Base-by-base conservation (phyloP, 2,329 filamentous ascomycete species). In the Seiridium unicorne region DNA sequence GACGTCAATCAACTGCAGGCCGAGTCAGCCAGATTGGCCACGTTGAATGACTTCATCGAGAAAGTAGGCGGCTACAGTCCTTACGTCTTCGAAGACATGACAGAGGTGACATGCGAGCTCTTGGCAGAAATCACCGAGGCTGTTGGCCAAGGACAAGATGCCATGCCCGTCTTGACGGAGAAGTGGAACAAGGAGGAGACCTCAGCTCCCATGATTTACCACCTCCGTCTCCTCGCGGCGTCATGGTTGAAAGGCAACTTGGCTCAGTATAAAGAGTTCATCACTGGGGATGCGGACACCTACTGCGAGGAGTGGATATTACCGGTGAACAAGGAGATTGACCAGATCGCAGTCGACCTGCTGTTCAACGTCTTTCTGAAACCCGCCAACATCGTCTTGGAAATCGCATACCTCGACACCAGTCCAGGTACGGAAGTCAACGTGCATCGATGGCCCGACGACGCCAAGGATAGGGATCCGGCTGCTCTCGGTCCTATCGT, bases 351-450 rank as follows among this genome's bases (percentile, higher is more conserved):
- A 48, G 82, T 98, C 63, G 86, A 86, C 61, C 86, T 92, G 2
- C 80, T 98, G 55, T 85, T 89, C 63, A 88, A 94, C 64, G 84
- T 92, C 34, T 82, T 98, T 3, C 85, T 98, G 63, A 89, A 91
- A 70, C 91, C 90, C 6, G 88, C 89, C 55, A 87, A 88, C 13
- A 86, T 97, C 64, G 87, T 89, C 4, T 84, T 98, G 26, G 92
- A 97, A 71, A 91, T 98, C 63, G 87, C 92, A 58, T 97, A 98
- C 72, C 85, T 99, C 7, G 95, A 98, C 72, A 87, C 92, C 67
- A 97, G 91, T 68, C 81, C 87, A 51, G 93, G 93, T 18, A 82
- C 84, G 51, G 83, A 90, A 68, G 91, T 92, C 68, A 96, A 91
- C 70, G 84, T 82, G 38, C 88, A 90, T 71, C 83, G 83, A 31